Percentiles rank a stretch among this genome's conserved stretches.
Evolutionary conservation across 192 early-diverging fungal genomes (phyloP).

Genomic region (Chytriomyces sp.): DNA sequence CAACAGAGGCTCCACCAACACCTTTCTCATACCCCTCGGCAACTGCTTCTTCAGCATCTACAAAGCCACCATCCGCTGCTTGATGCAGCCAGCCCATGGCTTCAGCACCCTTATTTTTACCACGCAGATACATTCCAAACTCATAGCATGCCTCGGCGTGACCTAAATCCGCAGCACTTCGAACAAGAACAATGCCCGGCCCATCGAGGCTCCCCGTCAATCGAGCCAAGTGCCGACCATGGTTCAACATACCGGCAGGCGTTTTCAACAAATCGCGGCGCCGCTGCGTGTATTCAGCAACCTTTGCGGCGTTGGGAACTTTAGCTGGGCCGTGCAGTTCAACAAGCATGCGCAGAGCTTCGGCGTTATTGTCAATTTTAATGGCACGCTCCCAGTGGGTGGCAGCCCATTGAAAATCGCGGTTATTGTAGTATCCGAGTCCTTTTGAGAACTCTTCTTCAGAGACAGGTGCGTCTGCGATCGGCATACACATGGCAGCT

Average conservation of each 20-base stretch:
- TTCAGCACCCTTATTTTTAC: conserved; percentile 30
- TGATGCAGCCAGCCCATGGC: conserved; percentile 39
- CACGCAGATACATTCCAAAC: conserved; percentile 39
- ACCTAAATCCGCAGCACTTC: conserved; percentile 33
- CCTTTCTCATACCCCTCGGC: conserved; percentile 40
- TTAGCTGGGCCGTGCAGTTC: conserved; percentile 18
- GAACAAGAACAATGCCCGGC: conserved; percentile 30
- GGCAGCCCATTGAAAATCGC: not conserved
- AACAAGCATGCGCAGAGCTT: conserved; percentile 26
- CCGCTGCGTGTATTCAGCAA: conserved; percentile 26
- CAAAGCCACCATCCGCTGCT: conserved; percentile 28
- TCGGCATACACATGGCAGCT: conserved; percentile 3
- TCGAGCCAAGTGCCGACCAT: conserved; percentile 18
- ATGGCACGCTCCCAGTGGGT: conserved; percentile 30
- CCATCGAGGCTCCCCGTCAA: conserved; percentile 23
- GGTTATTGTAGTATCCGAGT: not conserved
- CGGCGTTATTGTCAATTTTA: conserved; percentile 31
- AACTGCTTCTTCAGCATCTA: conserved; percentile 30
- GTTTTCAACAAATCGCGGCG: conserved; percentile 20
- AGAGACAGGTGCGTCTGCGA: not conserved
- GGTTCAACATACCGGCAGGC: conserved; percentile 32
- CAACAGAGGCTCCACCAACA: conserved; percentile 18
- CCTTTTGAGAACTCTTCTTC: conserved; percentile 22
- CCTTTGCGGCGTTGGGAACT: conserved; percentile 31
- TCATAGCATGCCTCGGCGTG: conserved; percentile 33